These are phyloP conservation scores for Raphidocelis subcapitata DNA, from an alignment of 139 green algal genomes.

Conservation along the genomic window DNA sequence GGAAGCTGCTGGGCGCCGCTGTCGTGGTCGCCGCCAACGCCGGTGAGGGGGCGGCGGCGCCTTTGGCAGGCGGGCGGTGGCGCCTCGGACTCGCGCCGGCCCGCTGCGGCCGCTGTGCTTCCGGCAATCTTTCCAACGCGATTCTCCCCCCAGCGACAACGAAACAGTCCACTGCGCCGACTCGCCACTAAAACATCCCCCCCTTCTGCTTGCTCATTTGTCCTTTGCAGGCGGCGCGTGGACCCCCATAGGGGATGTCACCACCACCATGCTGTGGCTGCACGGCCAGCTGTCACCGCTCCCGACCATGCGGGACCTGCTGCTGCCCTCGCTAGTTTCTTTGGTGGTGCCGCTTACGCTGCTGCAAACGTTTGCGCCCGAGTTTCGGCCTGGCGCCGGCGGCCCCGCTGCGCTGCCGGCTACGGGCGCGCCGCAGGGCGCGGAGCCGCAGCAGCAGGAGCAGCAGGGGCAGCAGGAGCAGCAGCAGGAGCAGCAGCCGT, in stretches of 20 bases:
- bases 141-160: too few species aligned
- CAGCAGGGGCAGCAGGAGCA: constrained; percentile 1
- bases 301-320: constrained; percentile 56
- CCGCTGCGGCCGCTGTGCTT: too few species aligned
- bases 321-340: constrained; percentile 45
- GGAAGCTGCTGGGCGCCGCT: constrained; percentile 61
- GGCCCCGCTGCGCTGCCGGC: too few species aligned
- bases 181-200: too few species aligned
- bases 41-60: too few species aligned
- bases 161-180: too few species aligned
- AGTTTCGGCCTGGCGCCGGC: too few species aligned
- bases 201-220: too few species aligned
- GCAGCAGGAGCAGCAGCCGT: not conserved
- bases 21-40: constrained; percentile 79
- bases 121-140: too few species aligned
- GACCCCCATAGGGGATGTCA: constrained; percentile 70
- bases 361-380: constrained; percentile 36
- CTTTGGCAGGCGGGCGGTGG: too few species aligned
- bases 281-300: constrained; percentile 64
- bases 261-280: constrained; percentile 84
- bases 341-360: constrained; percentile 47
- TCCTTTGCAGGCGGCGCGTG: constrained; percentile 56
- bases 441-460: not conserved
- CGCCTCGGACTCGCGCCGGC: too few species aligned
- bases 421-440: not conserved